phyloP scores from a whole-genome alignment of 225 moss, liverwort and hornwort species.

The Ulota crispa region DNA sequence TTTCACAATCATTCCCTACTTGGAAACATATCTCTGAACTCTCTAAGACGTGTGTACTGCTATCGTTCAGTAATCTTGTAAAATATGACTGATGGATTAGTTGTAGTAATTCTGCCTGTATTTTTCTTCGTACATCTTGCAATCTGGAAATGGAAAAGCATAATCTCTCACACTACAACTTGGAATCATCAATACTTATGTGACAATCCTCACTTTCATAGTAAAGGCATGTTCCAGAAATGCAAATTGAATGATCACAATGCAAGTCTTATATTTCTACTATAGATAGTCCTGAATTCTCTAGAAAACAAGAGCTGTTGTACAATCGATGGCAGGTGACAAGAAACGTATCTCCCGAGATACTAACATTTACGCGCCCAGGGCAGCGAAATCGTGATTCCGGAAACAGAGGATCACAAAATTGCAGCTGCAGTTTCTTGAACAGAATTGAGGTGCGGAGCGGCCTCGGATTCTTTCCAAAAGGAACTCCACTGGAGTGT shows the following conservation, averaged over 20 bases:
- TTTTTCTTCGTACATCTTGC: not conserved
- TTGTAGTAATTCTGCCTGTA: not conserved
- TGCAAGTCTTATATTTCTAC: not conserved
- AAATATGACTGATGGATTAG: not conserved
- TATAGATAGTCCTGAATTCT: not conserved
- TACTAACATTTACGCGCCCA: not conserved
- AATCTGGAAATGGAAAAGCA: not conserved
- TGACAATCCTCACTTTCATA: not conserved
- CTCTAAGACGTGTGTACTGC: not conserved
- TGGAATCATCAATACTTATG: not conserved
- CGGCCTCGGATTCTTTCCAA: not conserved
- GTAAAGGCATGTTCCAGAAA: not conserved
- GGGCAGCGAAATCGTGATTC: not conserved
- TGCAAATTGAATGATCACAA: not conserved
- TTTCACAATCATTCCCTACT: not conserved
- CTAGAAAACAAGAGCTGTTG: not conserved
- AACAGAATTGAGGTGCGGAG: not conserved
- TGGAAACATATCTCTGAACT: not conserved
- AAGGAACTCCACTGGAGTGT: not conserved
- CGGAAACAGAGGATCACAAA: not conserved
- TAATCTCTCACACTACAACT: not conserved
- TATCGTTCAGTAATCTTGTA: not conserved
- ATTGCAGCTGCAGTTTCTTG: slow-evolving; percentile 1
- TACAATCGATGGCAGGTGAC: not conserved
- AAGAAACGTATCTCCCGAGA: not conserved